Percentiles rank a stretch among this genome's conserved stretches.
Evolutionary conservation across 257 asterid species (phyloP).

Genomic region (Leptodermis oblonga): DNA sequence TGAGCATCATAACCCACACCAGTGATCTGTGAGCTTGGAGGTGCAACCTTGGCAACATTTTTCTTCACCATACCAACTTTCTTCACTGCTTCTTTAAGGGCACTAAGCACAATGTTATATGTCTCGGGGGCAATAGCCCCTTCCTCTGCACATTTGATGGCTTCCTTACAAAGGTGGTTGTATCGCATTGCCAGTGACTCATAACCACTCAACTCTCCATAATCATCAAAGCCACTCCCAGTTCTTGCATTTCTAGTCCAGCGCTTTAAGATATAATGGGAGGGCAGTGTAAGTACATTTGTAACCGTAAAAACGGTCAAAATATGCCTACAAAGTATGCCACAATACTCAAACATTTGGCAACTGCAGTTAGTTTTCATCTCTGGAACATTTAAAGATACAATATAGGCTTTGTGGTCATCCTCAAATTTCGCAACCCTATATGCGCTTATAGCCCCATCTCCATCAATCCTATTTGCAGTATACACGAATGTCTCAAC

Average conservation of each 20-base stretch:
- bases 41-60: conserved; percentile 51
- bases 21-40: conserved; percentile 48
- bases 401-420: conserved; percentile 61
- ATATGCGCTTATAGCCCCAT: conserved; percentile 54
- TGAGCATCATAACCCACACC: conserved; percentile 54
- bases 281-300: conserved; percentile 80
- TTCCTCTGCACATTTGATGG: conserved; percentile 74
- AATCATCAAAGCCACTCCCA: conserved; percentile 46
- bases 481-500: conserved; percentile 94
- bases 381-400: conserved; percentile 54
- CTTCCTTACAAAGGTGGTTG: conserved; percentile 76
- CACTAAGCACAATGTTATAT: conserved; percentile 47
- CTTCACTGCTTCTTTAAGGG: conserved; percentile 69
- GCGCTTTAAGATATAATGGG: conserved; percentile 77
- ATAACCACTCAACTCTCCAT: conserved; percentile 34
- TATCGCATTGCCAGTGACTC: conserved; percentile 55
- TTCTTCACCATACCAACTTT: conserved; percentile 59
- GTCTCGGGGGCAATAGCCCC: conserved; percentile 73
- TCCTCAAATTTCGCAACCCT: conserved; percentile 93
- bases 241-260: conserved; percentile 87
- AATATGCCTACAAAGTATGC: conserved; percentile 83
- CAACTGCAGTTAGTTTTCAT: conserved; percentile 84
- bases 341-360: conserved; percentile 81
- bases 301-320: conserved; percentile 93
- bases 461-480: conserved; percentile 78